Base-by-base conservation (phyloP, 2,329 filamentous ascomycete genomes). In the Scedosporium minutisporum region DNA sequence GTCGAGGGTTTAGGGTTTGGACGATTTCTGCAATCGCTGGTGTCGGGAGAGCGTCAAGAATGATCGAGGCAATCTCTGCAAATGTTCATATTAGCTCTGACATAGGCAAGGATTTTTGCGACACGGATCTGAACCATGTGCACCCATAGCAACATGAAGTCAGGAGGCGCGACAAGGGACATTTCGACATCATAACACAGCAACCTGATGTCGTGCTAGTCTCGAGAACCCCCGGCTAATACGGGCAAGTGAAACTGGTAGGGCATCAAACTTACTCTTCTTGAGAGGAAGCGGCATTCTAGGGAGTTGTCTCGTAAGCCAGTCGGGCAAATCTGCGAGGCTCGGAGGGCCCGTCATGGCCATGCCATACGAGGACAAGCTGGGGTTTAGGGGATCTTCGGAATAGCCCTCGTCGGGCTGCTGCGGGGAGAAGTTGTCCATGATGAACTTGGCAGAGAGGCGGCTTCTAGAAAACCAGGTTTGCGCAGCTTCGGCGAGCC, bases 341-440 rank as follows among this genome's bases (percentile, higher is more conserved):
- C 76, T 75, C 63, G 78, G 69, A 6, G 70, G 63, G 25, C 65
- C 67, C 65, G 75, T 65, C 65, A 76, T 63, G 65, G 70, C 69
- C 68, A 58, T 51, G 42, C 68, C 67, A 68, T 70, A 68, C 5
- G 70, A 67, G 16, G 67, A 70, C 55, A 68, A 64, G 62, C 74
- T 71, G 10, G 78, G 75, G 66, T 80, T 81, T 61, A 86, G 74
- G 64, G 83, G 83, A 67, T 93, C 90, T 72, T 95, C 90, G 5
- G 90, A 93, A 73, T 95, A 96, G 69, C 91, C 91, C 76, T 96
- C 91, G 76, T 96, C 91, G 64, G 91, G 82, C 72, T 87, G 79
- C 64, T 81, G 79, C 16, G 73, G 79, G 67, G 83, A 80, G 25
- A 61, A 61, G 46, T 21, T 61, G 27, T 55, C 29, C 60, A 61